phyloP scores from a whole-genome alignment of 306 rosid species.

The Pueraria montana region DNA sequence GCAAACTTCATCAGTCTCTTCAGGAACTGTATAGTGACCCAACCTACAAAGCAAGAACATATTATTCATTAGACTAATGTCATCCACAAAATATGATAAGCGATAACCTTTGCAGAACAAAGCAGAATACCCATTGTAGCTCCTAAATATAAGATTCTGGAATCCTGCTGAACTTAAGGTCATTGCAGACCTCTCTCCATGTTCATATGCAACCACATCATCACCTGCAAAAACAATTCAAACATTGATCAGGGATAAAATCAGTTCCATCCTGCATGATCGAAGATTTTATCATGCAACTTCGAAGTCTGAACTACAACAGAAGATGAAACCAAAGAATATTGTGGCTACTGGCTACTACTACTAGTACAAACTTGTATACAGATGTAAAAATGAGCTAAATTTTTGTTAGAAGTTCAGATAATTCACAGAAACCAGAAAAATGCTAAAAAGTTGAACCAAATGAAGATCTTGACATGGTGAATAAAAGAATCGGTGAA shows the following conservation, averaged over 20 bases:
- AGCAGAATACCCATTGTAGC: slow-evolving; percentile 75
- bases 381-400: neutral
- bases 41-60: slow-evolving; percentile 63
- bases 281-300: slow-evolving; percentile 17
- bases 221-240: slow-evolving; percentile 65
- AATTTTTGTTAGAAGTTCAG: slow-evolving; percentile 2
- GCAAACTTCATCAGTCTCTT: slow-evolving; percentile 89
- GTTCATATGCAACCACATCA: slow-evolving; percentile 81
- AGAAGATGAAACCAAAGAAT: neutral
- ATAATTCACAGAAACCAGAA: slow-evolving; percentile 19
- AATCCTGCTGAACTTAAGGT: slow-evolving; percentile 82
- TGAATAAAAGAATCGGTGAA: neutral
- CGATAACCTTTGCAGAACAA: slow-evolving; percentile 23
- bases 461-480: slow-evolving; percentile 22
- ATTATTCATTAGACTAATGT: slow-evolving; percentile 36
- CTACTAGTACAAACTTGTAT: slow-evolving; percentile 1
- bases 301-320: slow-evolving; percentile 21
- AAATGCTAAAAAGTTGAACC: slow-evolving; percentile 6
- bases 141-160: slow-evolving; percentile 77
- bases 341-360: neutral
- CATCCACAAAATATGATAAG: slow-evolving; percentile 19
- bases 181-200: slow-evolving; percentile 86
- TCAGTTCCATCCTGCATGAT: neutral
- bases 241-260: neutral
- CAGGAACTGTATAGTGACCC: slow-evolving; percentile 94